phyloP scores from a whole-genome alignment of 768 basidiomycete genomes.

The Psilocybe cubensis region DNA sequence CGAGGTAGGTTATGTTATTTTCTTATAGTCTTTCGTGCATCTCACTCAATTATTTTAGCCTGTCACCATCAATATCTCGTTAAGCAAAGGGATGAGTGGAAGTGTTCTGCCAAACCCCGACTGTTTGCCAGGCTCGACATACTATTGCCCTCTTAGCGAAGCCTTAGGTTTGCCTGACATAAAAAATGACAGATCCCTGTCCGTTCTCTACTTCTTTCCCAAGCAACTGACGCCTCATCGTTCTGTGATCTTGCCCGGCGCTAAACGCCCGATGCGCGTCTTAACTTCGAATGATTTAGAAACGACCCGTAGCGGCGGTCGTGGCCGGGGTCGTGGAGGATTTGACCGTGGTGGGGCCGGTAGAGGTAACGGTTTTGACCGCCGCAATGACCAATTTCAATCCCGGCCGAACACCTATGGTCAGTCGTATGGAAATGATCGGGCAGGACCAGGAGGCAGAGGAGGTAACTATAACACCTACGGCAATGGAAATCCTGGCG shows the following conservation, averaged over 20 bases:
- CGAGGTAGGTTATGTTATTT: constrained; percentile 54
- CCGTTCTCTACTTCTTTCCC: constrained; percentile 89
- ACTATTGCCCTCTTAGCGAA: constrained; percentile 69
- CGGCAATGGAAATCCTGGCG: background rate
- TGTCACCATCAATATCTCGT: constrained; percentile 63
- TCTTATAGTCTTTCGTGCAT: background rate
- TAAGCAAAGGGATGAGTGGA: constrained; percentile 83
- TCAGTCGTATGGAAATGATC: constrained; percentile 32
- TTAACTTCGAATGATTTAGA: constrained; percentile 78
- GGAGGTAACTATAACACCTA: background rate
- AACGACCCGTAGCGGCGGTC: constrained; percentile 57
- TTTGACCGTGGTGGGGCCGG: constrained; percentile 41
- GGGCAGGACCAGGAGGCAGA: constrained; percentile 28
- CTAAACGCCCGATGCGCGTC: constrained; percentile 56
- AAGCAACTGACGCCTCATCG: constrained; percentile 84
- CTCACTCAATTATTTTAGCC: constrained; percentile 52
- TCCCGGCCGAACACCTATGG: constrained; percentile 43
- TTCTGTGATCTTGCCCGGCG: constrained; percentile 80
- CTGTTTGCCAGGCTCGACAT: constrained; percentile 91
- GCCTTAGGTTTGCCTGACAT: constrained; percentile 72
- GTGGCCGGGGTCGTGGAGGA: constrained; percentile 54
- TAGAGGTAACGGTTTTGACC: constrained; percentile 35
- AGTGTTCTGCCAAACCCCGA: constrained; percentile 81
- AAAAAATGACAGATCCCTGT: constrained; percentile 84
- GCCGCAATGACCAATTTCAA: constrained; percentile 53